Evolutionary conservation across 2,329 filamentous ascomycete genomes (phyloP).

Genomic region (Setomelanomma holmii): DNA sequence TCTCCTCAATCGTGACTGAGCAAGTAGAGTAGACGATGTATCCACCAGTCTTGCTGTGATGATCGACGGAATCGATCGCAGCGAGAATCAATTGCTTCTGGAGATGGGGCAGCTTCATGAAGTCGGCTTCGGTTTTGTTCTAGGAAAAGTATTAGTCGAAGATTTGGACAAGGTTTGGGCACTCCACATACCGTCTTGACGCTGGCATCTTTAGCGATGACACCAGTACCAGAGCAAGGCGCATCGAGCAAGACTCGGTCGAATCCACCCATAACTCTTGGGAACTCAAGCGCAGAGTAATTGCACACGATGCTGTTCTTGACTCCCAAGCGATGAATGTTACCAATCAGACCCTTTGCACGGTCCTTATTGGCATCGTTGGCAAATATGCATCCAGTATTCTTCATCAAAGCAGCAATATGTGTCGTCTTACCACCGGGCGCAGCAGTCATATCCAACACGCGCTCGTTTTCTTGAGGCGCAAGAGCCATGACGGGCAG

Average conservation of each 20-base stretch:
- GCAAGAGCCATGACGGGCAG: conserved; percentile 96
- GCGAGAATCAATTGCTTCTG: conserved; percentile 94
- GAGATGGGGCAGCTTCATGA: conserved; percentile 88
- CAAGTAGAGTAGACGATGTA: conserved; percentile 98
- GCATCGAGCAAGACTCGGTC: conserved; percentile 94
- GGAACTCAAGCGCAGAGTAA: conserved; percentile 93
- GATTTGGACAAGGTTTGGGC: neutral
- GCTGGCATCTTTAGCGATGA: conserved; percentile 94
- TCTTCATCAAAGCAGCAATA: conserved; percentile 96
- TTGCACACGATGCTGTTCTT: conserved; percentile 96
- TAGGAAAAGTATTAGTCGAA: neutral
- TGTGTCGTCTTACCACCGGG: conserved; percentile 97
- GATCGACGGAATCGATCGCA: conserved; percentile 94
- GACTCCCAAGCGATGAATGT: conserved; percentile 92
- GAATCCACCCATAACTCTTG: conserved; percentile 92
- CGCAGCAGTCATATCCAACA: conserved; percentile 93
- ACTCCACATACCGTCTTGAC: conserved; percentile 73
- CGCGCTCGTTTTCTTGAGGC: conserved; percentile 88
- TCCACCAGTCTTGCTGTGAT: conserved; percentile 88
- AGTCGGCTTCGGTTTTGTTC: conserved; percentile 96
- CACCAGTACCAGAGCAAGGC: conserved; percentile 94
- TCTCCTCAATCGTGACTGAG: conserved; percentile 91
- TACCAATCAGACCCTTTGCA: conserved; percentile 93
- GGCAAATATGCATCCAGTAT: conserved; percentile 92
- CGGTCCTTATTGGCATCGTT: conserved; percentile 95